A percentile compares a stretch with the other conserved stretches of the same genome.
phyloP scores from a whole-genome alignment of 768 basidiomycete species.

The Phanerodontia chrysosporium region DNA sequence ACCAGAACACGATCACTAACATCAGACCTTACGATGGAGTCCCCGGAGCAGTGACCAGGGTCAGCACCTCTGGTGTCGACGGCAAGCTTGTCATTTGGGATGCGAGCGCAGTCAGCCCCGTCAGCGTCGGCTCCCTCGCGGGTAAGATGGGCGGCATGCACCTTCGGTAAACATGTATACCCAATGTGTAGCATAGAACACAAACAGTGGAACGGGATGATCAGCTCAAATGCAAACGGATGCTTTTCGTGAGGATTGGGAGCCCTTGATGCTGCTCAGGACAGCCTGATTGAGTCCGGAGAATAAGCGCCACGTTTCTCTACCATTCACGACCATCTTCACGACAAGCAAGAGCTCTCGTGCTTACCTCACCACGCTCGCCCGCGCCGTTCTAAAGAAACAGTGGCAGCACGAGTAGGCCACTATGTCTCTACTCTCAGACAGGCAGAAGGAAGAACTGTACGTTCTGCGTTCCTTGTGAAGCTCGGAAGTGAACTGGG shows the following conservation, averaged over 20 bases:
- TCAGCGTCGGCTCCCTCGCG: slow-evolving; percentile 29
- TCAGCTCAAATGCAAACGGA: background rate
- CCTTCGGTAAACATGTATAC: slow-evolving; percentile 18
- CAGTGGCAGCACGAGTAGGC: slow-evolving; percentile 3
- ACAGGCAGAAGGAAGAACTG: slow-evolving; percentile 45
- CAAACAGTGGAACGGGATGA: background rate
- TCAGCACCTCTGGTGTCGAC: slow-evolving; percentile 93
- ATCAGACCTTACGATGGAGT: slow-evolving; percentile 68
- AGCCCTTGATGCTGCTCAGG: background rate
- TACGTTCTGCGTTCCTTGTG: slow-evolving; percentile 25
- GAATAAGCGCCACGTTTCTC: slow-evolving; percentile 13
- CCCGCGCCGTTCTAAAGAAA: background rate
- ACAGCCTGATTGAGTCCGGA: background rate
- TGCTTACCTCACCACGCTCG: slow-evolving; percentile 5
- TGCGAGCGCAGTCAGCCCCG: slow-evolving; percentile 49
- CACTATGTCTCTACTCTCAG: slow-evolving; percentile 40
- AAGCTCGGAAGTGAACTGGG: slow-evolving; percentile 5
- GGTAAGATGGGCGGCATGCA: slow-evolving; percentile 26
- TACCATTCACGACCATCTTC: slow-evolving; percentile 17
- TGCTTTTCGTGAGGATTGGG: background rate
- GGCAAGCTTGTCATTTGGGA: slow-evolving; percentile 92
- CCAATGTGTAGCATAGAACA: background rate
- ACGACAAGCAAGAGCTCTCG: slow-evolving; percentile 6
- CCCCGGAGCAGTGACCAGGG: slow-evolving; percentile 58
- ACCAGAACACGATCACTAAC: slow-evolving; percentile 98